Evolutionary conservation across 441 rosid species (phyloP).

Genomic region (Populus trichocarpa): DNA sequence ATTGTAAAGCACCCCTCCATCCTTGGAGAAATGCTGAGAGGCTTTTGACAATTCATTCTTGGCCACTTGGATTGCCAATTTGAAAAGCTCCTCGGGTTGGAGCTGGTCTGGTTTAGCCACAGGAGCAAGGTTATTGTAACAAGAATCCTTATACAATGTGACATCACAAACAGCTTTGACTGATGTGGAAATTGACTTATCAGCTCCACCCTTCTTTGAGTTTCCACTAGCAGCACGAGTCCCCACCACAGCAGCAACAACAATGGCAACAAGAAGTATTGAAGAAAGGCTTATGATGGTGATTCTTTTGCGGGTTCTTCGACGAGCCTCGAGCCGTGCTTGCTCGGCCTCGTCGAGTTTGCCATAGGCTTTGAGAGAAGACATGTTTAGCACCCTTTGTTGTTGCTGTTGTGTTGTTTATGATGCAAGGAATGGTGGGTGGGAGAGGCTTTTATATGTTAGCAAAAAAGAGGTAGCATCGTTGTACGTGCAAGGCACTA

Average conservation of each 20-base stretch:
- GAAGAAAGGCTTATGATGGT: conserved; percentile 46
- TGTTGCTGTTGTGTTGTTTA: background rate
- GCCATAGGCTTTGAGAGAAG: conserved; percentile 44
- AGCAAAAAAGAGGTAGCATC: background rate
- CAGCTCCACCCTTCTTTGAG: conserved; percentile 14
- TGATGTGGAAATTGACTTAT: conserved; percentile 33
- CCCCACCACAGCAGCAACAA: conserved; percentile 60
- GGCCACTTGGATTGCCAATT: conserved; percentile 49
- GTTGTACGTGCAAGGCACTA: conserved; percentile 28
- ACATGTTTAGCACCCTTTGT: conserved; percentile 23
- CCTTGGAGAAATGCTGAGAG: conserved; percentile 25
- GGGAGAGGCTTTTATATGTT: background rate
- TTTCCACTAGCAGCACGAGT: conserved; percentile 18
- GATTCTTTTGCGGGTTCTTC: conserved; percentile 44
- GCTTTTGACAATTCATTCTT: conserved; percentile 39
- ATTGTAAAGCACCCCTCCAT: conserved; percentile 11
- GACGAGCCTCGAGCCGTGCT: conserved; percentile 42
- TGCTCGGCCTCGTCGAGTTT: conserved; percentile 58
- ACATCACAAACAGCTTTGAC: conserved; percentile 66
- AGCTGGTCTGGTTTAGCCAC: conserved; percentile 34
- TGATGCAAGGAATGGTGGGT: conserved; percentile 5
- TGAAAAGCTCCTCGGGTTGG: conserved; percentile 48
- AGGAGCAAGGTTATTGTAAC: conserved; percentile 35
- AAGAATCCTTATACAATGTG: conserved; percentile 60
- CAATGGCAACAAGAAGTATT: conserved; percentile 34